phyloP scores from a whole-genome alignment of 1,284 basidiomycete species.

The Moniliella sp. region DNA sequence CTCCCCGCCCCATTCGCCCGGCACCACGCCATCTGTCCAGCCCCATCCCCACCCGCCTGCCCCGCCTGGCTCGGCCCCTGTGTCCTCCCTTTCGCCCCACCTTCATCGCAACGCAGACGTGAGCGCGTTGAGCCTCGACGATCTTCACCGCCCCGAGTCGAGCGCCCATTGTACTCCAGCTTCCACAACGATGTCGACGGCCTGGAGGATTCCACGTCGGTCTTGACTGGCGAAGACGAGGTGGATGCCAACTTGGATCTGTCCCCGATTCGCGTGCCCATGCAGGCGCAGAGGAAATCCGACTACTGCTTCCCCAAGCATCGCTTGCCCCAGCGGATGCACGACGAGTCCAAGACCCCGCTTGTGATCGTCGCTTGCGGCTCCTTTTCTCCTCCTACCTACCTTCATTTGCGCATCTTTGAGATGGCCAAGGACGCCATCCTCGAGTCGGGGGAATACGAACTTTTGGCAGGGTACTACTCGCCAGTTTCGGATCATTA shows the following conservation, averaged over 20 bases:
- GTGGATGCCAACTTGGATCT: slow-evolving; percentile 5
- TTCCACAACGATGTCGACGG: slow-evolving; percentile 11
- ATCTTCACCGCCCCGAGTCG: too few species aligned
- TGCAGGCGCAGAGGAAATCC: slow-evolving; percentile 6
- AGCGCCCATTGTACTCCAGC: too few species aligned
- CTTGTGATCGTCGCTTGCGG: slow-evolving; percentile 39
- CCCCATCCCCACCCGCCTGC: too few species aligned
- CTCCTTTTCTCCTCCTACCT: slow-evolving; percentile 42
- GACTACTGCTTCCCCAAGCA: slow-evolving; percentile 27
- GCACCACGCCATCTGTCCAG: too few species aligned
- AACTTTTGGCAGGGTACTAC: slow-evolving; percentile 78
- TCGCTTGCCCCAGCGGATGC: slow-evolving; percentile 24
- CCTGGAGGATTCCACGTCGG: slow-evolving; percentile 9
- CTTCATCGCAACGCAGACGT: too few species aligned
- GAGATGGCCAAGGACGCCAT: slow-evolving; percentile 93
- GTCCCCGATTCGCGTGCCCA: background rate
- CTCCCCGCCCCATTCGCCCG: too few species aligned
- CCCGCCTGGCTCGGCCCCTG: too few species aligned
- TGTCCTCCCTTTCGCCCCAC: too few species aligned
- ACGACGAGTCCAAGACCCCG: slow-evolving; percentile 25
- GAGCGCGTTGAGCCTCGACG: too few species aligned
- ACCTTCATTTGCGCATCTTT: slow-evolving; percentile 60
- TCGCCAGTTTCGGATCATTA: slow-evolving; percentile 49
- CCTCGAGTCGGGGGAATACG: slow-evolving; percentile 72
- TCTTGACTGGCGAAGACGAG: slow-evolving; percentile 14